A percentile compares a stretch with the other conserved stretches of the same genome.
phyloP scores from a whole-genome alignment of 306 rosid genomes.

The Trifolium repens region DNA sequence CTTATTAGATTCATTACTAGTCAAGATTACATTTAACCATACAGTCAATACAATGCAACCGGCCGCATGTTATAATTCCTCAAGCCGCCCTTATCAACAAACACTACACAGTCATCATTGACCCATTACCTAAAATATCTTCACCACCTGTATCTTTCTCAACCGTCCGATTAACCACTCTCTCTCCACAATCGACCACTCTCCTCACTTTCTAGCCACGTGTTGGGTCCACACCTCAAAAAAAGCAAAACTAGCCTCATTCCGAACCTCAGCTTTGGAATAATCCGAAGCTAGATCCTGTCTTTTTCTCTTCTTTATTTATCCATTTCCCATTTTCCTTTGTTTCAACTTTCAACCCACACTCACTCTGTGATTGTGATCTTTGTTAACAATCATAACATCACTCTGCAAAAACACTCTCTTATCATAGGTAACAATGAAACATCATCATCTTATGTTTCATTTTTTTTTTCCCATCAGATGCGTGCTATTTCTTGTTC shows the following conservation, averaged over 20 bases:
- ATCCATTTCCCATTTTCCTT: slow-evolving; percentile 8
- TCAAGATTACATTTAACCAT: no score
- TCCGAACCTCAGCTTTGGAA: slow-evolving; percentile 44
- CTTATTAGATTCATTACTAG: no score
- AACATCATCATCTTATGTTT: not conserved
- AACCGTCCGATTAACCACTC: slow-evolving; percentile 35
- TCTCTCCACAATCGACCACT: slow-evolving; percentile 18
- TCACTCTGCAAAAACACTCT: not conserved
- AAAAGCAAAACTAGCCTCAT: not conserved
- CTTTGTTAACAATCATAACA: not conserved
- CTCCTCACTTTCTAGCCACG: slow-evolving; percentile 19
- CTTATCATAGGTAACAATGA: slow-evolving; percentile 24
- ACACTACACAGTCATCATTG: not conserved
- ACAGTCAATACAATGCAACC: not conserved
- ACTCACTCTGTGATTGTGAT: slow-evolving; percentile 10
- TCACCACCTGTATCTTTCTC: not conserved
- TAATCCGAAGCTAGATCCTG: slow-evolving; percentile 33
- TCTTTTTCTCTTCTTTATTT: slow-evolving; percentile 31
- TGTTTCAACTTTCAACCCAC: not conserved
- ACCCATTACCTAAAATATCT: slow-evolving; percentile 40
- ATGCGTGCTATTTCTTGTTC: slow-evolving; percentile 17
- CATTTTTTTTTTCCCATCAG: not conserved
- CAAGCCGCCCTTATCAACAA: slow-evolving; percentile 27
- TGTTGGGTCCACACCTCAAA: not conserved
- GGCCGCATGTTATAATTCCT: not conserved